A percentile compares a stretch with the other conserved stretches of the same genome.
These are phyloP conservation scores for Peronospora farinosa DNA, from an alignment of 352 stramenopile genomes.

Conservation along the genomic window DNA sequence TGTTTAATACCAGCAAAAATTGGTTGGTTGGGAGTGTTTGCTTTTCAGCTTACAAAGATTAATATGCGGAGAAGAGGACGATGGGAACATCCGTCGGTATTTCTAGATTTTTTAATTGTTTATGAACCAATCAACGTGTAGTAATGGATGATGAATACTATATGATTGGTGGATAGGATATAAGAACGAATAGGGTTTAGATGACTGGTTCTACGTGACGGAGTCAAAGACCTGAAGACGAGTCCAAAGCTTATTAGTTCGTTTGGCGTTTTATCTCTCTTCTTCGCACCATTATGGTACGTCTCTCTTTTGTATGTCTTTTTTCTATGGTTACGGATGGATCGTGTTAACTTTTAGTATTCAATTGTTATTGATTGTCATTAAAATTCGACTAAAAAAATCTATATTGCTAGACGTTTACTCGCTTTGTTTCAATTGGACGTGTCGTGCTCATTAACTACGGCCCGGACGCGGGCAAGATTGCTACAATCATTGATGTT, in stretches of 20 bases:
- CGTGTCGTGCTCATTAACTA: conserved; percentile 99
- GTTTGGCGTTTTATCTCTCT: conserved; percentile 81
- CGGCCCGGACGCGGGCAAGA: conserved; percentile 95
- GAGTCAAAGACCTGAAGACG: conserved; percentile 11
- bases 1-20: background rate
- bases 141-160: background rate
- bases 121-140: conserved; percentile 24
- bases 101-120: conserved; percentile 13
- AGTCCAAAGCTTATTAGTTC: conserved; percentile 50
- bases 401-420: conserved; percentile 87
- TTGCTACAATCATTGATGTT: conserved; percentile 99
- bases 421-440: conserved; percentile 98
- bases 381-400: background rate
- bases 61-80: conserved; percentile 9
- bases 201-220: conserved; percentile 67
- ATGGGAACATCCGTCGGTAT: background rate
- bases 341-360: too few relatives aligned
- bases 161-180: conserved; percentile 36
- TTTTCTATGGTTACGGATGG: too few relatives aligned
- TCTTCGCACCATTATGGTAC: conserved; percentile 71
- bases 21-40: conserved; percentile 15
- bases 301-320: conserved; percentile 9
- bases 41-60: conserved; percentile 7
- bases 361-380: too few relatives aligned
- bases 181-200: conserved; percentile 30